Percentiles rank a stretch among this genome's conserved stretches.
These are phyloP conservation scores for Sanguinoderma infundibulare DNA, from an alignment of 1,284 basidiomycete genomes.

Conservation along the genomic window DNA sequence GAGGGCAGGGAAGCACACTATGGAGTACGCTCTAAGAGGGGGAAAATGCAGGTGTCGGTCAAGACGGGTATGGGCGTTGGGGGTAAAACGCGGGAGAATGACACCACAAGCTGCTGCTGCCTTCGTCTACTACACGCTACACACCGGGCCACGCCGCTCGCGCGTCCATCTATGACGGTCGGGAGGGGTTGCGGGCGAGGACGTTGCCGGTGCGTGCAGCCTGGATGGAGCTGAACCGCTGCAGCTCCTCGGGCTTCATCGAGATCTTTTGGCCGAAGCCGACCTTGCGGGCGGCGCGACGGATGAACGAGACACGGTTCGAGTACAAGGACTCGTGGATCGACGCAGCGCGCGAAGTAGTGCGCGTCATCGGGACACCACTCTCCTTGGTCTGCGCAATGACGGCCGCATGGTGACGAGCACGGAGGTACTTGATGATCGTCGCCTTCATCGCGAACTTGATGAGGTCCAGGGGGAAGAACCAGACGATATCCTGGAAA, in stretches of 20 bases:
- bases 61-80: slow-evolving; percentile 23
- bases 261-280: slow-evolving; percentile 83
- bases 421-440: slow-evolving; percentile 83
- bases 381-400: slow-evolving; percentile 41
- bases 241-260: slow-evolving; percentile 83
- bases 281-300: slow-evolving; percentile 83
- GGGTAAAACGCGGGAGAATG: slow-evolving; percentile 12
- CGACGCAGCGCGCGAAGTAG: slow-evolving; percentile 88
- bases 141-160: slow-evolving; percentile 8
- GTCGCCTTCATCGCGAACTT: slow-evolving; percentile 97
- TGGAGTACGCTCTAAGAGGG: slow-evolving; percentile 16
- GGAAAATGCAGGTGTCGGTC: slow-evolving; percentile 17
- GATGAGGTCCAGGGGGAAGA: slow-evolving; percentile 92
- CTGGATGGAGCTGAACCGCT: slow-evolving; percentile 85
- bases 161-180: slow-evolving; percentile 42
- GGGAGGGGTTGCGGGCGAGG: slow-evolving; percentile 78
- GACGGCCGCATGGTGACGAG: slow-evolving; percentile 61
- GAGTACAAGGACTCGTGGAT: slow-evolving; percentile 94
- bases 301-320: slow-evolving; percentile 90
- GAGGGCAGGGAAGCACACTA: slow-evolving; percentile 19
- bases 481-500: slow-evolving; percentile 91
- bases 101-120: slow-evolving; percentile 27
- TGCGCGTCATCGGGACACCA: slow-evolving; percentile 84
- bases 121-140: slow-evolving; percentile 17
- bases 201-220: slow-evolving; percentile 77